Evolutionary conservation across 768 basidiomycete genomes (phyloP), one percentile per base, ranked within the genome.

Genomic region (Lactarius vividus): DNA sequence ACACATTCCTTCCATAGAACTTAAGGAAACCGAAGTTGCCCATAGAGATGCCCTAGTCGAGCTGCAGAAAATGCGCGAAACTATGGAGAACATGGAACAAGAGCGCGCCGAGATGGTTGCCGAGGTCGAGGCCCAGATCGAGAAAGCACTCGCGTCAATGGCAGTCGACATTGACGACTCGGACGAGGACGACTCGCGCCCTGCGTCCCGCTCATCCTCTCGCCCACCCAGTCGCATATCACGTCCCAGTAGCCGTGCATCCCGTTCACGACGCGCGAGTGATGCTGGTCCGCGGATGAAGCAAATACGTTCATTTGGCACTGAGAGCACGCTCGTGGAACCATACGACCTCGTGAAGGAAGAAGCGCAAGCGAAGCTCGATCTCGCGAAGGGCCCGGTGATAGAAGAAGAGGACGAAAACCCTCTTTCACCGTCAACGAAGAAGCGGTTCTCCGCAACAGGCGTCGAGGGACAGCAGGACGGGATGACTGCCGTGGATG

Each of bases 101-200:
- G 93, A 91, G 77, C 90, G 92, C 68, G 85, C 88, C 60, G 89
- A 88, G 72, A 92, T 93, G 92, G 88, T 94, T 49, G 91, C 91
- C n/a, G 92, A 94, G 77, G 92, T 94, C 28, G 92, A 94, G 73
- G 90, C 89, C 31, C 92, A 94, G 78, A 94, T 94, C 71, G 92
- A 94, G 75, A 83, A 89, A 63, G 92, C 93, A 0, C 81, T 94
- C 58, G 88, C 85, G 31, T 89, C 89, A 29, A 93, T 94, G 91
- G 87, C 88, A 29, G 88, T 92, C 65, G 89, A 88, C 69, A 80
- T 89, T 61, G 86, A 85, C 59, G 89, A 91, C 61, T 91, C 89
- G 20, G 91, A 93, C 70, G 89, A 89, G 63, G 82, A 82, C 52
- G 84, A 83, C 69, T 89, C 89, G 42, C 84, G 88, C 58, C 86